phyloP scores from a whole-genome alignment of 805 yeast genomes.

The Suhomyces tanzawaensis region DNA sequence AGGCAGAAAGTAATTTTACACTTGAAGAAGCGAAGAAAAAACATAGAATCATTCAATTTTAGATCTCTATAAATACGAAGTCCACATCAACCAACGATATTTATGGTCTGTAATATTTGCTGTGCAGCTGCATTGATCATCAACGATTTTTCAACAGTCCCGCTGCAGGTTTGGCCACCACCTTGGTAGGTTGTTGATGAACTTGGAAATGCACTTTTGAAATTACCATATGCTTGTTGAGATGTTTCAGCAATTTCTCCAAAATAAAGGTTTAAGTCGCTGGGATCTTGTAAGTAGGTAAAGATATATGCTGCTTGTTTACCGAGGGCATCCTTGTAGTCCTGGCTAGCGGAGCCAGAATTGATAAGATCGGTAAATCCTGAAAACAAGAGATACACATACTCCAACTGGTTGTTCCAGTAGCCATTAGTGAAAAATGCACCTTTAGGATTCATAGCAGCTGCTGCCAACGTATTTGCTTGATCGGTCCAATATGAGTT shows the following conservation, averaged over 20 bases:
- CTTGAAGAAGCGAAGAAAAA: constrained; percentile 25
- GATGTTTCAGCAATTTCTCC: constrained; percentile 6
- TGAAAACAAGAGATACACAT: constrained; percentile 20
- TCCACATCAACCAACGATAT: constrained; percentile 2
- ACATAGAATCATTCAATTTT: constrained; percentile 21
- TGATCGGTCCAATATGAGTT: constrained; percentile 13
- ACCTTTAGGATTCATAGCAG: constrained; percentile 17
- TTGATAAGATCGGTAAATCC: constrained; percentile 22
- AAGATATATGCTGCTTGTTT: constrained; percentile 15
- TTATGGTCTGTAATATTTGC: constrained; percentile 14
- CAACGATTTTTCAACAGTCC: constrained; percentile 10
- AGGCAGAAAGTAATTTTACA: constrained; percentile 16
- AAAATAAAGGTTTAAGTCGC: constrained; percentile 11
- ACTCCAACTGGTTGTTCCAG: constrained; percentile 25
- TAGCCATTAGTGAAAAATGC: constrained; percentile 19
- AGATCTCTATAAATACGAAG: neutral
- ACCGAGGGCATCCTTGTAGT: constrained; percentile 11
- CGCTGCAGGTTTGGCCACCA: constrained; percentile 1
- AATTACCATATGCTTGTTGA: constrained; percentile 5
- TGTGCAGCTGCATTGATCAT: constrained; percentile 17
- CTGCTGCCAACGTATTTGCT: constrained; percentile 17
- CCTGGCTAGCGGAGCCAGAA: neutral
- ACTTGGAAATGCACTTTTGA: constrained; percentile 6
- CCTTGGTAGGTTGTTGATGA: constrained; percentile 1
- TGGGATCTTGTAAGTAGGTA: constrained; percentile 14